phyloP scores from a whole-genome alignment of 345 rosid species.

The Populus deltoides region DNA sequence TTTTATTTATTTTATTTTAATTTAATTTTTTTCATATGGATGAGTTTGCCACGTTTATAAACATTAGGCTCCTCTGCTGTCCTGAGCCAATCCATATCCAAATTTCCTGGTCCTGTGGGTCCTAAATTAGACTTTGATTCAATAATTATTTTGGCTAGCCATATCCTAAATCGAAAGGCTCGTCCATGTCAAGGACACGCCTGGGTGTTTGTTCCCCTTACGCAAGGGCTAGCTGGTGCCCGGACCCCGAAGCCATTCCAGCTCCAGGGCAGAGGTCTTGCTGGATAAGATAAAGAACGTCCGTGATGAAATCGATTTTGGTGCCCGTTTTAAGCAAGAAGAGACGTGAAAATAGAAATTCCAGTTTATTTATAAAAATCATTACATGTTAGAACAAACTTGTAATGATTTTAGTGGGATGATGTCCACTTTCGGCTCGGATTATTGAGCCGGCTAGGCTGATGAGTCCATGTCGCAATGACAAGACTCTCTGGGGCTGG shows the following conservation, averaged over 20 bases:
- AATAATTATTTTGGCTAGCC: not conserved
- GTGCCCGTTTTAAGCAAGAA: too few species aligned
- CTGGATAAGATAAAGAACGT: too few species aligned
- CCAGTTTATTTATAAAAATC: too few species aligned
- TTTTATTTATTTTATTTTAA: too few species aligned
- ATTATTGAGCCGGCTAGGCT: too few species aligned
- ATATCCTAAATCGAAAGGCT: not conserved
- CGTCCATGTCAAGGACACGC: not conserved
- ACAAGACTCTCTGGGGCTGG: not conserved
- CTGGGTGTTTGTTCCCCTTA: not conserved
- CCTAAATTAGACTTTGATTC: not conserved
- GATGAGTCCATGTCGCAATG: not conserved
- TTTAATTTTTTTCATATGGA: not conserved
- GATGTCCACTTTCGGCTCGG: too few species aligned
- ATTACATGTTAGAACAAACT: too few species aligned
- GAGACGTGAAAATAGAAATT: too few species aligned
- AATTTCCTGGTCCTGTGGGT: not conserved
- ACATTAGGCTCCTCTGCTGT: not conserved
- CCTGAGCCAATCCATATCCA: not conserved
- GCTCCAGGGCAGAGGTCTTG: too few species aligned
- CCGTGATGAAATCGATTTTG: too few species aligned
- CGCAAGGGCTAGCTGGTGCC: not conserved
- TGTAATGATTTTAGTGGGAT: too few species aligned
- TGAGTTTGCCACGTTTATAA: constrained; percentile 24
- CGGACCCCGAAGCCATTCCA: not conserved